Evolutionary conservation across 768 basidiomycete genomes (phyloP), one percentile per base, ranked within the genome.

Genomic region (Chalciporus pseudorubinellus): DNA sequence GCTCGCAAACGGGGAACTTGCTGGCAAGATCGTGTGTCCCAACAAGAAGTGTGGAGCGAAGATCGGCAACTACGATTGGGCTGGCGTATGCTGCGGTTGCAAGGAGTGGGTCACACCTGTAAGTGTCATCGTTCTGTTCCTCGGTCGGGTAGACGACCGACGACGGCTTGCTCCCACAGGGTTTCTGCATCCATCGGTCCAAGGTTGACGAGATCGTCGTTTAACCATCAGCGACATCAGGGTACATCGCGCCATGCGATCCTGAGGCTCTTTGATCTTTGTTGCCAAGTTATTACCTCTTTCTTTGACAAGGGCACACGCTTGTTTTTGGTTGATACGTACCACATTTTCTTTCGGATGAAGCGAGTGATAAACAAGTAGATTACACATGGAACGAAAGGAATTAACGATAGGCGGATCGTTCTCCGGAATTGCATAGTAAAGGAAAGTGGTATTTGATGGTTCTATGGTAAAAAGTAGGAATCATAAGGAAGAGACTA

Each of bases 61-160:
- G 72, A 76, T 99, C 16, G 97, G 97, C 3, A 97, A 91, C 66
- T 98, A 85, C 60, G 94, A 97, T 65, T 99, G 97, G 97, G 92
- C 94, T 5, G 95, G 95, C 0, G 84, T 91, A 24, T 82, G 85
- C 61, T 95, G 94, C 64, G 87, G 90, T 20, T 98, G 94, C 64
- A 89, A 86, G 60, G 83, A 85, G 62, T 98, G 94, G 94, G 89
- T 95, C 22, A 86, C 85, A 9, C 94, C 94, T 39, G 93, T 94
- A 59, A 63, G 87, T 72, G 2, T 16, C 39, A 34, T 55, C 24
- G 8, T 6, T 14, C 28, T 3, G 41, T 22, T 20, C 29, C 13
- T 26, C 19, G 18, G 41, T 48, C 43, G 29, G 11, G 41, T 22
- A 50, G n/a, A 22, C 11, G 39, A 12, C 14, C 1, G 10, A 31